phyloP scores from a whole-genome alignment of 2,329 filamentous ascomycete species.

The Torrubiella hemipterigena region DNA sequence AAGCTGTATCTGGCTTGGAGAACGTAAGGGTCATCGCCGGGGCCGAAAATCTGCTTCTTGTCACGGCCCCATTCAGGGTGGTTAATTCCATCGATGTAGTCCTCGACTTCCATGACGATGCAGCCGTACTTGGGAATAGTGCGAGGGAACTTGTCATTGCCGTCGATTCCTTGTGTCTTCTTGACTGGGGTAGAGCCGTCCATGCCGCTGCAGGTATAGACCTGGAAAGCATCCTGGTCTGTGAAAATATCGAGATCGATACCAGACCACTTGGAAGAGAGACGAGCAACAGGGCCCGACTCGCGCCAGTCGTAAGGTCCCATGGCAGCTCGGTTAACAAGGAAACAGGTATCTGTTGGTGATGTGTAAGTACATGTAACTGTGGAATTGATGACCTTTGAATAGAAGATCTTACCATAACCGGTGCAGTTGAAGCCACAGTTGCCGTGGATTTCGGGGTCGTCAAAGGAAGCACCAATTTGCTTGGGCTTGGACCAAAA shows the following conservation, averaged over 20 bases:
- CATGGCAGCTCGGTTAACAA: conserved; percentile 49
- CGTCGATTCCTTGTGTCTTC: conserved; percentile 52
- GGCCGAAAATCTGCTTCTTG: conserved; percentile 46
- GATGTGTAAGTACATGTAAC: conserved; percentile 4
- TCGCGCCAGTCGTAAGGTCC: conserved; percentile 52
- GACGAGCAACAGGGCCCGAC: conserved; percentile 46
- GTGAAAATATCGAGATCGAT: conserved; percentile 73
- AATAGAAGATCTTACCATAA: conserved; percentile 49
- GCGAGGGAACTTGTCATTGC: conserved; percentile 41
- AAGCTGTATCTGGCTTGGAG: conserved; percentile 51
- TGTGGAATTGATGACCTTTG: no score
- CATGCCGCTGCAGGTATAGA: conserved; percentile 73
- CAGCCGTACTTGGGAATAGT: conserved; percentile 69
- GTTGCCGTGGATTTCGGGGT: conserved; percentile 53
- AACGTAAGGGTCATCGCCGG: conserved; percentile 48
- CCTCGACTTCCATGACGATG: conserved; percentile 82
- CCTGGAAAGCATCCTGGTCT: conserved; percentile 78
- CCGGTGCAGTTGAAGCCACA: conserved; percentile 76
- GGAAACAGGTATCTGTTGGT: conserved; percentile 50
- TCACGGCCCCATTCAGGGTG: conserved; percentile 73
- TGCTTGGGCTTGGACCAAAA: conserved; percentile 77
- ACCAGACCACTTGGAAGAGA: conserved; percentile 65
- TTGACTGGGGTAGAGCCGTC: conserved; percentile 62
- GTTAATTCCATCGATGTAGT: conserved; percentile 91
- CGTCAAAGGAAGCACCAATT: conserved; percentile 56